A percentile compares a stretch with the other conserved stretches of the same genome.
Conservation (phyloP, 495 filamentous ascomycete genomes). For the Talaromyces ruber region DNA sequence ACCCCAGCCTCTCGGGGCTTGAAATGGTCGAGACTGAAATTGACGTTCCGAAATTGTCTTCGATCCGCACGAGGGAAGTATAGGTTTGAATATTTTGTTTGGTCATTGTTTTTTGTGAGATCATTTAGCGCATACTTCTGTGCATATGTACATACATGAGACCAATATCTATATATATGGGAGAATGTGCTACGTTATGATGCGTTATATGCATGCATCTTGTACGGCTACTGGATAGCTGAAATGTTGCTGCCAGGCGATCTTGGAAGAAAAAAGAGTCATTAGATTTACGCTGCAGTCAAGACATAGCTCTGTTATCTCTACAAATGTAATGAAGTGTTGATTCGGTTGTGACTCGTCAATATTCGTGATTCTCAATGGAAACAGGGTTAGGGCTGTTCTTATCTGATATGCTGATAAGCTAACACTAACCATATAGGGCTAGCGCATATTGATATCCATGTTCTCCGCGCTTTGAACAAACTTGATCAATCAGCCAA, state of each 20-base stretch:
- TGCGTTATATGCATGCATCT: not conserved
- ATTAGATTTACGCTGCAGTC: not conserved
- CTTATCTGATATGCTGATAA: not conserved
- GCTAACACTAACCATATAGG: not conserved
- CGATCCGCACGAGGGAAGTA: slow-evolving; percentile 34
- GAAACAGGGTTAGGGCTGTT: not conserved
- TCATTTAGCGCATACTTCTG: not conserved
- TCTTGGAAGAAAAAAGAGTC: not conserved
- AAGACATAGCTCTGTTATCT: not conserved
- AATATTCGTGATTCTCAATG: too few relatives aligned
- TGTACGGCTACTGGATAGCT: slow-evolving; percentile 8
- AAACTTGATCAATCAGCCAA: not conserved
- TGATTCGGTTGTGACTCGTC: too few relatives aligned
- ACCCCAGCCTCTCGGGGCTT: slow-evolving; percentile 68
- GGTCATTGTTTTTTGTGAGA: not conserved
- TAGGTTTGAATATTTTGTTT: slow-evolving; percentile 10
- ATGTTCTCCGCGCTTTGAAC: not conserved
- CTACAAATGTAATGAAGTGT: not conserved
- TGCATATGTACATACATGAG: slow-evolving; percentile 2
- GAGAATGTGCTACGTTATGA: not conserved
- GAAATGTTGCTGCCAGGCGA: not conserved
- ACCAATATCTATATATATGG: not conserved
- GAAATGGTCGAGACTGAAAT: slow-evolving; percentile 78
- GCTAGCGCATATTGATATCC: not conserved
- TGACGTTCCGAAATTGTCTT: slow-evolving; percentile 31